A percentile compares a stretch with the other conserved stretches of the same genome.
Evolutionary conservation across 2,329 filamentous ascomycete genomes (phyloP).

Genomic region (Exophiala bonariae): DNA sequence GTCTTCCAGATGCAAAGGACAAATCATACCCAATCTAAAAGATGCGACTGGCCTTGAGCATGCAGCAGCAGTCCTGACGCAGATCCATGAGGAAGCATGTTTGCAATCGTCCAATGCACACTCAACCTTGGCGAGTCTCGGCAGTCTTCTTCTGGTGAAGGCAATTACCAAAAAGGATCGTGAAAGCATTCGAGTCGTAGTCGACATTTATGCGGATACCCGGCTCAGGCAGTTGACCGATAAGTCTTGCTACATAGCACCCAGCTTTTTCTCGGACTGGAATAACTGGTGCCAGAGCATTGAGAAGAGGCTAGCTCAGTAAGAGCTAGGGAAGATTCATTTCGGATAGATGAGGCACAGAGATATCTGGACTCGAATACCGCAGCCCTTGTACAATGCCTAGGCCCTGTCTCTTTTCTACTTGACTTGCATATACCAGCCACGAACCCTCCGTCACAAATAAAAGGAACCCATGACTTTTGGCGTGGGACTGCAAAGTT

Average conservation of each 20-base stretch:
- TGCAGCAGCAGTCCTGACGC: constrained; percentile 46
- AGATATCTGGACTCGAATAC: no score
- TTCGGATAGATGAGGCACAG: no score
- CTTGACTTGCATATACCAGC: no score
- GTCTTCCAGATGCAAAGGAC: constrained; percentile 62
- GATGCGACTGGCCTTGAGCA: constrained; percentile 46
- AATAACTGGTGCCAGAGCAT: constrained; percentile 63
- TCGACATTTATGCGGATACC: constrained; percentile 64
- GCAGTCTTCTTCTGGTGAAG: constrained; percentile 47
- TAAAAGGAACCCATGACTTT: no score
- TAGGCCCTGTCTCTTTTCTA: no score
- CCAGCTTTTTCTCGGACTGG: constrained; percentile 70
- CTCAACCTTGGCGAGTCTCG: constrained; percentile 69
- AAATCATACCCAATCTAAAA: constrained; percentile 47
- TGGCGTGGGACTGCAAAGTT: no score
- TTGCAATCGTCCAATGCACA: constrained; percentile 64
- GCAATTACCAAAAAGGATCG: constrained; percentile 48
- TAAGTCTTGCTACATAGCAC: constrained; percentile 61
- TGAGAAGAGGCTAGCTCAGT: constrained; percentile 11
- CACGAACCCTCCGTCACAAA: no score
- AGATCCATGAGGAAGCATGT: constrained; percentile 66
- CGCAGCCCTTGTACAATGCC: no score
- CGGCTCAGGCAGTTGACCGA: constrained; percentile 60
- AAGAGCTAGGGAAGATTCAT: background rate
- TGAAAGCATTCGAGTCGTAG: constrained; percentile 55